A percentile compares a stretch with the other conserved stretches of the same genome.
phyloP scores from a whole-genome alignment of 2,329 filamentous ascomycete genomes.

The Phymatotrichopsis omnivora region DNA sequence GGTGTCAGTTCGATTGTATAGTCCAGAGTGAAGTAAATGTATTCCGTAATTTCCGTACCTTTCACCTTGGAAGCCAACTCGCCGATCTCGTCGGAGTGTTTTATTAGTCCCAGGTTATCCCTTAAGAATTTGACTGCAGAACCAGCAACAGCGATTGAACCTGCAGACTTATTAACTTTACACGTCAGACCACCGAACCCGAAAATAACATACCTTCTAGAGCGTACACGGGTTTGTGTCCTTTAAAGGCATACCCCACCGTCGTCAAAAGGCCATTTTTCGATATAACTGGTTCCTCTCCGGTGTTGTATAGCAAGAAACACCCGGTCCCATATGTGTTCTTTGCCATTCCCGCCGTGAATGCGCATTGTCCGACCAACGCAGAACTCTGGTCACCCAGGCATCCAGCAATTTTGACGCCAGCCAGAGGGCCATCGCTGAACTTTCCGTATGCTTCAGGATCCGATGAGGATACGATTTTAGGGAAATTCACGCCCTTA shows the following conservation, averaged over 20 bases:
- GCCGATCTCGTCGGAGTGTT: conserved; percentile 37
- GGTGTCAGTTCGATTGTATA: conserved; percentile 1
- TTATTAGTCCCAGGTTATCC: conserved; percentile 53
- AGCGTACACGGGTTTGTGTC: conserved; percentile 61
- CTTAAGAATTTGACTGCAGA: conserved; percentile 66
- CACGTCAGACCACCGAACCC: neutral
- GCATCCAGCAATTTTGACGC: conserved; percentile 68
- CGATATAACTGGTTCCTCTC: conserved; percentile 73
- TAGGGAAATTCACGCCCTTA: conserved; percentile 64
- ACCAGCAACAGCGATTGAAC: conserved; percentile 68
- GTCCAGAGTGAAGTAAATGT: neutral
- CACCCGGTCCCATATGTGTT: conserved; percentile 88
- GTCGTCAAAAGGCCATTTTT: conserved; percentile 75
- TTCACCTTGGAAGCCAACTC: conserved; percentile 29
- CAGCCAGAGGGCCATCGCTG: conserved; percentile 54
- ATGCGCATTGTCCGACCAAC: conserved; percentile 75
- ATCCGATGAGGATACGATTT: conserved; percentile 73
- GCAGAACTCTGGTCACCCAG: conserved; percentile 80
- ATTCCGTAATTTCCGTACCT: conserved; percentile 16
- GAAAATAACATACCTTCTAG: conserved; percentile 50
- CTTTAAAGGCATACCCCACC: conserved; percentile 71
- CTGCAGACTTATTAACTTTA: conserved; percentile 8
- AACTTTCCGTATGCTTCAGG: conserved; percentile 61
- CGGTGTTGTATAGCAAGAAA: conserved; percentile 83
- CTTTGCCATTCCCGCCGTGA: conserved; percentile 71